Percentiles rank a stretch among this genome's conserved stretches.
Evolutionary conservation across 1,284 basidiomycete species (phyloP).

Genomic region (Heterobasidion irregulare): DNA sequence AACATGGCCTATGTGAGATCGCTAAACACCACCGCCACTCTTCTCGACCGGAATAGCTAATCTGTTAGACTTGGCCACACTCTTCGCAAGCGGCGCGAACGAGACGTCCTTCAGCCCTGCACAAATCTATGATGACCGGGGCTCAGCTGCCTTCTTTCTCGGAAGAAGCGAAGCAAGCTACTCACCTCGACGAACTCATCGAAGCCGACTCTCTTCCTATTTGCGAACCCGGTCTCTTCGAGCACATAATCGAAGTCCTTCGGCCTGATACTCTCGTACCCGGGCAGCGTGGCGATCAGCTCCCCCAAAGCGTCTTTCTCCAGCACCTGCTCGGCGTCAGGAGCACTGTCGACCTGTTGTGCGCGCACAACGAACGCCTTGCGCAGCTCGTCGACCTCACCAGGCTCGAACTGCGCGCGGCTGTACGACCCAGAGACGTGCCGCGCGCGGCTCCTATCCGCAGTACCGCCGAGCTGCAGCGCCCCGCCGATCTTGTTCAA

Average conservation of each 20-base stretch:
- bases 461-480: background rate
- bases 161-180: conserved; percentile 7
- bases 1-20: background rate
- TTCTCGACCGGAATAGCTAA: conserved; percentile 77
- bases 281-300: conserved; percentile 35
- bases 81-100: conserved; percentile 38
- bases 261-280: conserved; percentile 41
- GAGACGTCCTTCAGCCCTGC: conserved; percentile 77
- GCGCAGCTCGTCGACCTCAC: conserved; percentile 58
- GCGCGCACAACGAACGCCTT: conserved; percentile 42
- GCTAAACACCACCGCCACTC: conserved; percentile 70
- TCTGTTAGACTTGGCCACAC: conserved; percentile 33
- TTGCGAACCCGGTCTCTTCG: conserved; percentile 63
- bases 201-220: conserved; percentile 50
- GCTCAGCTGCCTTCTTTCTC: background rate
- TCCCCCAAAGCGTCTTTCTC: conserved; percentile 29
- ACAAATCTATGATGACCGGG: conserved; percentile 47
- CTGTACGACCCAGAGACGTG: conserved; percentile 30
- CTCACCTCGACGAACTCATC: conserved; percentile 78
- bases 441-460: background rate
- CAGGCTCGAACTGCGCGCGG: conserved; percentile 58
- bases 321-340: conserved; percentile 21
- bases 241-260: conserved; percentile 70
- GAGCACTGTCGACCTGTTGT: conserved; percentile 18
- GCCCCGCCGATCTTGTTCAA: conserved; percentile 21